Evolutionary conservation across 1,139 yeast genomes (phyloP).

Genomic region (Tardiomyces blankii): DNA sequence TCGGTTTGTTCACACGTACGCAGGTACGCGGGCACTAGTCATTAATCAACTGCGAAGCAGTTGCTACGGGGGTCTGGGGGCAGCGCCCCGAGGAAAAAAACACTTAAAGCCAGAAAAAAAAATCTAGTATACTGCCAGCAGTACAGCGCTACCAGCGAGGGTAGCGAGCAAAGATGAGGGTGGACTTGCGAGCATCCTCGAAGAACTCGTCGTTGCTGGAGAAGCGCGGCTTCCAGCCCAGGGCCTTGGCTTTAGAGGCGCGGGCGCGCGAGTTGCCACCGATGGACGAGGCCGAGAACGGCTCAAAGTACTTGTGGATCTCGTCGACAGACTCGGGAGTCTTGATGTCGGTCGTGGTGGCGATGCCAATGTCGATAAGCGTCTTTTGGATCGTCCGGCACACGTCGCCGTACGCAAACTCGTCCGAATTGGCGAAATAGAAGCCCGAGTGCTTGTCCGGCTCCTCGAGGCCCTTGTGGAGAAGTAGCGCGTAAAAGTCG

Average conservation of each 20-base stretch:
- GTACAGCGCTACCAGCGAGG: too few relatives aligned
- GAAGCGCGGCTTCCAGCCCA: not conserved
- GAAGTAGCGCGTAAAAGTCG: constrained; percentile 22
- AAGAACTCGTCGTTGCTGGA: not conserved
- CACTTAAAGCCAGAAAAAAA: too few relatives aligned
- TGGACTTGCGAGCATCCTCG: not conserved
- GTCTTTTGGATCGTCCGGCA: not conserved
- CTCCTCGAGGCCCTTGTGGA: constrained; percentile 10
- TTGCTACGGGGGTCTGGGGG: too few relatives aligned
- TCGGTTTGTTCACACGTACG: too few relatives aligned
- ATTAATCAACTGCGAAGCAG: too few relatives aligned
- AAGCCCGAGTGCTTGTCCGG: constrained; percentile 6
- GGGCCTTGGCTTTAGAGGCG: not conserved
- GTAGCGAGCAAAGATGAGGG: not conserved
- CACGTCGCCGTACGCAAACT: not conserved
- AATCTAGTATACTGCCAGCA: too few relatives aligned
- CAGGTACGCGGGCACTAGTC: too few relatives aligned
- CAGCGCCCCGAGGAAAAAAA: too few relatives aligned
- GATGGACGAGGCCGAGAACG: not conserved
- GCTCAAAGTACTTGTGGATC: not conserved
- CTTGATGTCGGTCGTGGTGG: not conserved
- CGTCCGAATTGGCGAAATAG: not conserved
- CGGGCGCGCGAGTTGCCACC: constrained; percentile 1
- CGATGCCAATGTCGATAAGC: not conserved
- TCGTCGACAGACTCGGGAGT: not conserved